phyloP scores from a whole-genome alignment of 1,139 yeast genomes.

The Zygoascus hellenicus region DNA sequence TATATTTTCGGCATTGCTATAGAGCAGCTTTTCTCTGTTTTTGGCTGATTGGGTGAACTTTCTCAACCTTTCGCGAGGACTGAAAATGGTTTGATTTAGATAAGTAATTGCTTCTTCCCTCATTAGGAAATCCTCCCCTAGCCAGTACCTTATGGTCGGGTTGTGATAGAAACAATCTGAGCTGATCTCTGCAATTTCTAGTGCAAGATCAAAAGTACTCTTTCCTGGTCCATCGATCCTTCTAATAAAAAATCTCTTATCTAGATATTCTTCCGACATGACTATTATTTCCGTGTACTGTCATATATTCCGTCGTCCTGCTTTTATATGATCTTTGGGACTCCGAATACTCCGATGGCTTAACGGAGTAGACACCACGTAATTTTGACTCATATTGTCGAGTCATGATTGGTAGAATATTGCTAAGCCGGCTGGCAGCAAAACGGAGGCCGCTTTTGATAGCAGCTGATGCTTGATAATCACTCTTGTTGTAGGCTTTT shows the following conservation, averaged over 20 bases:
- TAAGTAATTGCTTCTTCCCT: conserved; percentile 1
- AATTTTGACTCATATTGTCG: no score
- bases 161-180: conserved; percentile 1
- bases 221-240: neutral
- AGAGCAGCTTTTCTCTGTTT: neutral
- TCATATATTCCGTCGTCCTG: no score
- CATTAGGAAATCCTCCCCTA: neutral
- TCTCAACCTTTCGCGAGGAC: neutral
- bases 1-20: neutral
- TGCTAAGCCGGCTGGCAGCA: no score
- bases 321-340: no score
- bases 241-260: conserved; percentile 2
- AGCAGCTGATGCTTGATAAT: no score
- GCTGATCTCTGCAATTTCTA: neutral
- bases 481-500: no score
- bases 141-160: neutral
- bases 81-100: neutral
- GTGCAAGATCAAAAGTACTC: neutral
- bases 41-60: neutral
- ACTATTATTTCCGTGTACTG: no score
- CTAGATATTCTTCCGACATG: neutral
- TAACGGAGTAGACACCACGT: no score
- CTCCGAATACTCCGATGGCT: no score
- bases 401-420: no score
- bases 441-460: no score